These are phyloP conservation scores for Triticum turgidum DNA, from an alignment of 176 grass and related monocot genomes.

Conservation along the genomic window DNA sequence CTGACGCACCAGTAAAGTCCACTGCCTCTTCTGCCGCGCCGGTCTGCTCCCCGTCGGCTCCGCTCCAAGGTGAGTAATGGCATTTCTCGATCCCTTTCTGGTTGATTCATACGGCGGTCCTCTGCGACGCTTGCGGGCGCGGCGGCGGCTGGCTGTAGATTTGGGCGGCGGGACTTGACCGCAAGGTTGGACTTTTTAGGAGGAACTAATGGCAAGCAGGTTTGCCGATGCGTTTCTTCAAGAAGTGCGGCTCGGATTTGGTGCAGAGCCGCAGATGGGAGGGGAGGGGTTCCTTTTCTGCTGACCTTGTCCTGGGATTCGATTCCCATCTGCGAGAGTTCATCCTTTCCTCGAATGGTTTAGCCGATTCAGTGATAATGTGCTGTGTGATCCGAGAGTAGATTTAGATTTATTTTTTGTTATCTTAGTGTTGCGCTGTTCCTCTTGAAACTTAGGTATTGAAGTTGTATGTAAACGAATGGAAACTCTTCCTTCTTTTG, in stretches of 20 bases:
- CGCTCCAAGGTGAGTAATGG: constrained; percentile 36
- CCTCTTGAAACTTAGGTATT: neutral
- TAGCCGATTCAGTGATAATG: neutral
- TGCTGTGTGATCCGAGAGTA: neutral
- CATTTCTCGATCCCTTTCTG: neutral
- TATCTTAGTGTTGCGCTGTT: neutral
- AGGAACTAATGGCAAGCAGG: neutral
- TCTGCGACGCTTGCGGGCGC: neutral
- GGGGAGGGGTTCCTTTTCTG: neutral
- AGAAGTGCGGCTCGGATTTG: constrained; percentile 14
- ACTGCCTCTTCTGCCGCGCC: neutral
- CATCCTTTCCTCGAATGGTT: neutral
- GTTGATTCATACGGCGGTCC: neutral
- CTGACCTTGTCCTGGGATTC: constrained; percentile 11
- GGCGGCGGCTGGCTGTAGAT: constrained; percentile 13
- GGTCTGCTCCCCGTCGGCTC: constrained; percentile 1
- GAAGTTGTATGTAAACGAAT: neutral
- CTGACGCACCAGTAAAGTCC: constrained; percentile 21
- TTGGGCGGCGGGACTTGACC: constrained; percentile 1
- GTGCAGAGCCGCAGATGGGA: neutral
- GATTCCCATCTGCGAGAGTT: constrained; percentile 4
- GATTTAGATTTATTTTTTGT: constrained; percentile 1
- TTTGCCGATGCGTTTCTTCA: neutral
- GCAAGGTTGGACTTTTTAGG: neutral
- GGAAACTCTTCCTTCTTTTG: neutral